Evolutionary conservation across 2,329 filamentous ascomycete species (phyloP).

Genomic region (Epichloe baconii): DNA sequence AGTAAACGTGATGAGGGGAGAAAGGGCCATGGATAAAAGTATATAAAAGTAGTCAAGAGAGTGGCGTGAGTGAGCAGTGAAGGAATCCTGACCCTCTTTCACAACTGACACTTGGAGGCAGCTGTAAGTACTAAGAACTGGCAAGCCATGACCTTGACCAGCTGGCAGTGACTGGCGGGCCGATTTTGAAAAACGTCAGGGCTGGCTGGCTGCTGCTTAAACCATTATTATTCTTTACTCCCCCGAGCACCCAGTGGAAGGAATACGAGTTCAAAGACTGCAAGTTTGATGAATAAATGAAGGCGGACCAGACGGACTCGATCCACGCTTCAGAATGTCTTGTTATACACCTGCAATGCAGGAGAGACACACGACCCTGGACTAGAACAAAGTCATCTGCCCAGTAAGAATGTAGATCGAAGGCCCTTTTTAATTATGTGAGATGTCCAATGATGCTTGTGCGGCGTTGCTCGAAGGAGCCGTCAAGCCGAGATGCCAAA

Average conservation of each 20-base stretch:
- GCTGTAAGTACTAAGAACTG: neutral
- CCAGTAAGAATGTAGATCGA: too few species aligned
- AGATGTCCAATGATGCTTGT: neutral
- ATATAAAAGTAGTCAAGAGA: neutral
- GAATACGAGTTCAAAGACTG: too few species aligned
- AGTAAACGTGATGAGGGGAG: neutral
- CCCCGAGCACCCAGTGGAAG: too few species aligned
- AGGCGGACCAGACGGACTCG: neutral
- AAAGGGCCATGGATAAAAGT: neutral
- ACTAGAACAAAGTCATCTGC: neutral
- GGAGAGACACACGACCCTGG: neutral
- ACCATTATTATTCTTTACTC: too few species aligned
- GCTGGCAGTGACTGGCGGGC: neutral
- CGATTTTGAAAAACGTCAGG: neutral
- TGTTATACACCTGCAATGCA: neutral
- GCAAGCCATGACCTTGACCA: neutral
- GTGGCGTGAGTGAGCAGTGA: neutral
- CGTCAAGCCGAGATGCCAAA: neutral
- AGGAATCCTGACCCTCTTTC: neutral
- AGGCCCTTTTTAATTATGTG: too few species aligned
- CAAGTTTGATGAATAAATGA: too few species aligned
- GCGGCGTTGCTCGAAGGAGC: neutral
- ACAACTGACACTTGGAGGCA: neutral
- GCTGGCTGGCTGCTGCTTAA: neutral
- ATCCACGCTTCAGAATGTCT: constrained; percentile 1